A percentile compares a stretch with the other conserved stretches of the same genome.
Evolutionary conservation across 2,329 filamentous ascomycete genomes (phyloP).

Genomic region (Tolypocladium tropicale): DNA sequence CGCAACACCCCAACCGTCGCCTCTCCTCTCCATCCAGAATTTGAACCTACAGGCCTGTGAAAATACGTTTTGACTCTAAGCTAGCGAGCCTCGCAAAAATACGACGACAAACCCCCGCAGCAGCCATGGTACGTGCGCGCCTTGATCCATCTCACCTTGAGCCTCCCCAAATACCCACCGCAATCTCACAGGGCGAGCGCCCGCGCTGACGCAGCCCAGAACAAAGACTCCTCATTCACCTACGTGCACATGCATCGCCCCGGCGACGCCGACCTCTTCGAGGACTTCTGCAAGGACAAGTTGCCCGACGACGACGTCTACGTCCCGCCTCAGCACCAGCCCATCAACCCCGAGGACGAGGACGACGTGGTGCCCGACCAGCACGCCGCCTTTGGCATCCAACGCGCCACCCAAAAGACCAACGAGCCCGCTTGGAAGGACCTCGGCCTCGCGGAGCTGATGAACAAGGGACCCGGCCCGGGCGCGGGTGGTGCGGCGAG

Average conservation of each 20-base stretch:
- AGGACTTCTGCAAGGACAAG: constrained; percentile 62
- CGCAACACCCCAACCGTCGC: too few species aligned
- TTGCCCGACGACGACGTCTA: constrained; percentile 72
- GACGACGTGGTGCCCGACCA: constrained; percentile 84
- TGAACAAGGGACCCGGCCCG: constrained; percentile 47
- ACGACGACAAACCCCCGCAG: not conserved
- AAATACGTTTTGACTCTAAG: too few species aligned
- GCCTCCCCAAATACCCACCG: not conserved
- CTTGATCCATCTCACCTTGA: not conserved
- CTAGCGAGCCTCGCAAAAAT: not conserved
- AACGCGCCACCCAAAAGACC: constrained; percentile 63
- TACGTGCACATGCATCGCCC: constrained; percentile 65
- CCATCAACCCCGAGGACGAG: constrained; percentile 78
- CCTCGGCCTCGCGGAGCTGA: constrained; percentile 59
- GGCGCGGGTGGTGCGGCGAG: constrained; percentile 10
- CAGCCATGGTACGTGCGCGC: not conserved
- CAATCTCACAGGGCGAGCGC: too few species aligned
- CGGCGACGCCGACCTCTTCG: constrained; percentile 68
- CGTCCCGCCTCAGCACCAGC: constrained; percentile 69
- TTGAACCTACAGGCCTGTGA: not conserved
- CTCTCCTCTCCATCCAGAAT: not conserved
- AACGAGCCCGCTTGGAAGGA: constrained; percentile 72
- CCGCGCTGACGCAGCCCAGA: constrained; percentile 25
- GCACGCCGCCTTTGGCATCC: constrained; percentile 79
- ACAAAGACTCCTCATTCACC: constrained; percentile 67